Evolutionary conservation across 805 yeast species (phyloP), one percentile per base, ranked within the genome.

Genomic region (Candida ascalaphidarum): DNA sequence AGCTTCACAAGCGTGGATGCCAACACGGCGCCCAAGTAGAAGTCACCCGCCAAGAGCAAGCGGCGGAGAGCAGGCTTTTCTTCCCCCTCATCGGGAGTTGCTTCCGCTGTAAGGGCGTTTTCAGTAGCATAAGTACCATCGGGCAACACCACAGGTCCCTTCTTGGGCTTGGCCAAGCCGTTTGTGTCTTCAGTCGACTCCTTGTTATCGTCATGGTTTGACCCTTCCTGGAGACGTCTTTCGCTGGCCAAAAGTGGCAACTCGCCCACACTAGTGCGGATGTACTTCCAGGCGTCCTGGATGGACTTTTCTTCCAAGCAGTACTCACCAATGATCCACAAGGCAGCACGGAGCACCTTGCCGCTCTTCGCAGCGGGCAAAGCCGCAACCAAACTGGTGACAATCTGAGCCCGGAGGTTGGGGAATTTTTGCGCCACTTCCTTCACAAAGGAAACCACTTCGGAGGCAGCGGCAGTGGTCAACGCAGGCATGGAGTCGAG

Each of bases 111-210:
- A 32, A 79, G 58, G 0, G 95, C 92, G 37, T 76, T 74, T 58
- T 92, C 98, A 23, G 96, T 83, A 17, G 98, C 98, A 57, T 92
- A 92, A 0, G 99, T 92, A 43, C 99, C 99, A 60, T 92, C 99
- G n/a, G 98, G 95, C 40, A 92, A 68, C 34, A 92, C 79, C 34
- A 81, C 78, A 13, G 96, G 96, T 25, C 83, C 83, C 21, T 40
- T 38, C 32, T 61, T 52, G 5, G 30, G 25, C 19, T 28, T 29
- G 28, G 53, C 45, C 25, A 38, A 25, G 9, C 28, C 22, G 7
- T 43, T 40, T 5, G 57, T 50, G 21, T 61, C 66, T 14, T 48
- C 51, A 19, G 53, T 42, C 15, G 46, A 52, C 35, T 51, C 54
- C 2, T 43, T 53, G n/a, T 40, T 51, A 8, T 51, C 61, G 5